Base-by-base conservation (phyloP, 208 protist species). In the Crithidia brevicula region DNA sequence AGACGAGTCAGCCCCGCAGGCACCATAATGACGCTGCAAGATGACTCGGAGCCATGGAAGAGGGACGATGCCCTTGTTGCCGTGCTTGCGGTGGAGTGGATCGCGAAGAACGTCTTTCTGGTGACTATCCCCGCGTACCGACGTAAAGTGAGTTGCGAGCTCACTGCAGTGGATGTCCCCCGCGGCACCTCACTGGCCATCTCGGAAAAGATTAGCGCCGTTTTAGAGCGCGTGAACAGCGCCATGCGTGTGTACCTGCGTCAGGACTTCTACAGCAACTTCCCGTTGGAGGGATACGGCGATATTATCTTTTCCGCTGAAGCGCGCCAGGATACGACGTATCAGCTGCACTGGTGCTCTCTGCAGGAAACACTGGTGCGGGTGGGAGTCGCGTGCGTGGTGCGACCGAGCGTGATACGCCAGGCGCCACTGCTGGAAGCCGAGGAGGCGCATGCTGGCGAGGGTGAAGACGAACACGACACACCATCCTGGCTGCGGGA, bases 51-150 rank as follows among this genome's bases (percentile, higher is more conserved):
- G 31, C 59, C 45, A 16, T 70, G 57, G 71, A 74, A 53, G 47
- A 53, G 58, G 1, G 73, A 80, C 40, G 60, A 84, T 30, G 66
- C 68, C n/a, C 74, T 88, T 28, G 54, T 83, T 11, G 46, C 67
- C 22, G 73, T 83, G 1, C 69, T 68, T 0, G 47, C 59, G 7
- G 74, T 83, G 6, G 57, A 76, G 42, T 91, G 85, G 79, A 18
- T 81, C n/a, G 79, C 77, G 8, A 81, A 80, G 54, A 88, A 86
- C 59, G 69, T 80, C 0, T 88, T 91, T 49, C 56, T 72, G 20
- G 79, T 88, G 0, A 38, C 46, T 18, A 60, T 86, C 5, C 74
- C 70, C 8, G 34, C 64, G 0, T 80, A 82, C 46, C 27, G 58
- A 4, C 30, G 65, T n/a, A 74, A 62, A 18, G 51, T 88, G 11